Conservation (phyloP, 345 rosid genomes). For the Litchi chinensis region DNA sequence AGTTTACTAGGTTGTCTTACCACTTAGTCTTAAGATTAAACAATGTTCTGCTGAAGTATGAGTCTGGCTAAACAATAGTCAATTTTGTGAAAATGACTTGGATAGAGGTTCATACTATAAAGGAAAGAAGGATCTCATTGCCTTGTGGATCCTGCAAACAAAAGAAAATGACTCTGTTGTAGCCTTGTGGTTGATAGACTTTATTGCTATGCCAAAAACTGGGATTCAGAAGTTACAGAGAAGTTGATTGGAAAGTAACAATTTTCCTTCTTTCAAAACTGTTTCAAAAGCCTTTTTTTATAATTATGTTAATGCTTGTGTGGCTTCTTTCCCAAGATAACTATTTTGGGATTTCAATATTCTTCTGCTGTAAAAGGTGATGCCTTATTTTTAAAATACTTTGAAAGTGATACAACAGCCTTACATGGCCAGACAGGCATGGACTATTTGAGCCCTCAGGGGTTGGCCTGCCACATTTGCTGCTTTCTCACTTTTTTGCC, state of each 20-base stretch:
- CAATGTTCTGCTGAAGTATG: background rate
- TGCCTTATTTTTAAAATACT: background rate
- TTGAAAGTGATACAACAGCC: background rate
- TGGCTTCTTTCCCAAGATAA: background rate
- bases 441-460: background rate
- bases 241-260: background rate
- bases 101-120: background rate
- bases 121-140: background rate
- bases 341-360: background rate
- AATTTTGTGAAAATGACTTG: background rate
- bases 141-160: constrained; percentile 13
- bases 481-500: background rate
- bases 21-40: background rate
- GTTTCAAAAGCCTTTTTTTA: background rate
- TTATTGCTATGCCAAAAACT: background rate
- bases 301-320: background rate
- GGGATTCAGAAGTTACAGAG: background rate
- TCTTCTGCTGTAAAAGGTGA: background rate
- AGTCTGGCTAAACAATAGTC: background rate
- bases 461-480: background rate
- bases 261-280: background rate
- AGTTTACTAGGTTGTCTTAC: background rate
- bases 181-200: background rate
- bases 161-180: background rate
- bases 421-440: background rate